Evolutionary conservation across 202 grass and related monocot species (phyloP), one percentile per base, ranked within the genome.

Genomic region (Brachypodium distachyon): DNA sequence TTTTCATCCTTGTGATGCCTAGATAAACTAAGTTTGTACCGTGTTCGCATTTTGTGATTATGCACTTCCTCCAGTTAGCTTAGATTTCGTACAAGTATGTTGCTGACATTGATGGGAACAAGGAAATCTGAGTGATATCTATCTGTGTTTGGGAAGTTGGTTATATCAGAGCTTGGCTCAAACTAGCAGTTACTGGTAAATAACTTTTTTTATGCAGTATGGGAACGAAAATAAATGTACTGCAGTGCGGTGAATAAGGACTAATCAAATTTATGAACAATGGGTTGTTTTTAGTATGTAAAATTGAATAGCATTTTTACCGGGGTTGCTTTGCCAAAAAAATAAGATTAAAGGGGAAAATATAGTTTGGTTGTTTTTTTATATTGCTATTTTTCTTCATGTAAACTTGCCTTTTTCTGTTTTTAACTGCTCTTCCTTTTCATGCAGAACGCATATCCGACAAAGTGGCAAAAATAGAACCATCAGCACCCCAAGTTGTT

Each of bases 391-490:
- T 61, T 59, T 29, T 3, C 12, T 26, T 38, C 12, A 3, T 61
- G 48, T 73, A 44, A 34, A 51, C 21, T 23, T 61, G 6, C 27
- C 1, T 21, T 72, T n/a, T 58, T 17, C 3, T 61, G 12, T 76
- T 79, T 50, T 68, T 75, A 80, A 78, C 26, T 32, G 7, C n/a
- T 70, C 40, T 75, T 74, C 6, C 0, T 83, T 74, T 80, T 53
- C 5, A 2, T 51, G 52, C 41, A 87, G 76, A 90, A 57, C 77
- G 43, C 76, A 85, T 86, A 22, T 52, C 81, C 10, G 55, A 61
- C 19, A 55, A 80, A 60, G 37, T 72, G 36, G 41, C 56, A 19
- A 83, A 61, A 83, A 60, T 38, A 17, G 21, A 68, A 29, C 75
- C 36, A 50, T 27, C 10, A 12, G 51, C 53, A 2, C 18, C 81